These are phyloP conservation scores for Cairneyella variabilis DNA, from an alignment of 495 filamentous ascomycete genomes.

Conservation along the genomic window DNA sequence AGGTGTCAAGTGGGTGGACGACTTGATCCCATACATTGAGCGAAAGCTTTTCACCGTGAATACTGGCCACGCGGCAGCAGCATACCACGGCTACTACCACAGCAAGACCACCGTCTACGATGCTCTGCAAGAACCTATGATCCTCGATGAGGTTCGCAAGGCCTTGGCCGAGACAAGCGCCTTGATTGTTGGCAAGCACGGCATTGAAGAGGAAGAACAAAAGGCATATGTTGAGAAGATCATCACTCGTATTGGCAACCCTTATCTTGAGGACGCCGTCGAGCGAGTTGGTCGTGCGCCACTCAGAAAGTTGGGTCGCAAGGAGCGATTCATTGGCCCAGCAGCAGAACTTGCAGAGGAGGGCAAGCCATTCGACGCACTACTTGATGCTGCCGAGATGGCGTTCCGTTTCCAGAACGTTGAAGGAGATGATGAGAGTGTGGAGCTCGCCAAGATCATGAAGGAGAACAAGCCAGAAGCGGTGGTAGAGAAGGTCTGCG, in stretches of 20 bases:
- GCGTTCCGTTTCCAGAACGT: constrained; percentile 92
- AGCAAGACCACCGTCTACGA: constrained; percentile 86
- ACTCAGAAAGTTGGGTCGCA: constrained; percentile 83
- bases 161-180: constrained; percentile 77
- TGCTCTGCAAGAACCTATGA: constrained; percentile 60
- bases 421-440: constrained; percentile 80
- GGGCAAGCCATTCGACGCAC: constrained; percentile 61
- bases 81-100: constrained; percentile 85
- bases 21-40: constrained; percentile 94
- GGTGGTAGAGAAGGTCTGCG: constrained; percentile 67
- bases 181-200: constrained; percentile 84
- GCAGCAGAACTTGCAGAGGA: constrained; percentile 78
- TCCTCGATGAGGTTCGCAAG: constrained; percentile 69
- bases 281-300: constrained; percentile 95
- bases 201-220: constrained; percentile 72
- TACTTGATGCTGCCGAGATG: constrained; percentile 78
- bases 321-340: constrained; percentile 93
- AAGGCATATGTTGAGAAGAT: constrained; percentile 88
- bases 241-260: constrained; percentile 88
- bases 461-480: constrained; percentile 62
- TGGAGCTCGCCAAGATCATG: constrained; percentile 77
- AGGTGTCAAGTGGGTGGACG: constrained; percentile 86
- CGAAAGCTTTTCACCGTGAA: constrained; percentile 99
- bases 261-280: constrained; percentile 86
- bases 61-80: constrained; percentile 94